Evolutionary conservation across 192 early-diverging fungal genomes (phyloP).

Genomic region (Backusella macrospora): DNA sequence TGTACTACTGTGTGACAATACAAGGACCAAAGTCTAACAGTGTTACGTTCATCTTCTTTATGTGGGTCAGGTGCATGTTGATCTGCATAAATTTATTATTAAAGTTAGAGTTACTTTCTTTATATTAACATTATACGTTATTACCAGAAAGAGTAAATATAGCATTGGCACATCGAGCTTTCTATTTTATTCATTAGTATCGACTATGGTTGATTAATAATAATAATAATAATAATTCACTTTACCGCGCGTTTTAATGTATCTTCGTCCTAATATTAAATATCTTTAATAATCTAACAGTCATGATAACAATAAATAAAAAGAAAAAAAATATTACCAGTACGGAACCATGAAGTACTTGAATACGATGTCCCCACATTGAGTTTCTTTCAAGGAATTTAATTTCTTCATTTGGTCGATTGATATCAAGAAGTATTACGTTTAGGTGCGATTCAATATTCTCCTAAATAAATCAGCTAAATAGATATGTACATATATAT

Average conservation of each 20-base stretch:
- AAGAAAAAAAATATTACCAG: constrained; percentile 13
- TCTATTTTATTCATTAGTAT: constrained; percentile 9
- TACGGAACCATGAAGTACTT: constrained; percentile 31
- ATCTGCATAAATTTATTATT: constrained; percentile 34
- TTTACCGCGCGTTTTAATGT: constrained; percentile 20
- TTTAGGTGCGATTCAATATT: constrained; percentile 29
- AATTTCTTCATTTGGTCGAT: constrained; percentile 45
- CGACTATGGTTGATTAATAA: background rate
- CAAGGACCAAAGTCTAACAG: constrained; percentile 65
- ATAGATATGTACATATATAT: background rate
- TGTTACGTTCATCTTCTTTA: constrained; percentile 68
- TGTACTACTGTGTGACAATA: constrained; percentile 52
- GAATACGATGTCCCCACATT: constrained; percentile 37
- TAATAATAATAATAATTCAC: background rate
- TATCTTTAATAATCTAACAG: background rate
- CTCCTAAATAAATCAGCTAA: background rate
- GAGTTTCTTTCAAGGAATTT: constrained; percentile 41
- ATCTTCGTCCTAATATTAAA: constrained; percentile 5
- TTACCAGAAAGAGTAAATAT: constrained; percentile 51
- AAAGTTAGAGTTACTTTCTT: background rate
- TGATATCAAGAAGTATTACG: constrained; percentile 44
- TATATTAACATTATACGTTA: background rate
- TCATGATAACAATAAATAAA: background rate
- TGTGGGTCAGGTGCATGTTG: constrained; percentile 46
- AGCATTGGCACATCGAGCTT: constrained; percentile 44